Conservation (phyloP, 164 flowering plant genomes). For the Warburgia ugandensis region DNA sequence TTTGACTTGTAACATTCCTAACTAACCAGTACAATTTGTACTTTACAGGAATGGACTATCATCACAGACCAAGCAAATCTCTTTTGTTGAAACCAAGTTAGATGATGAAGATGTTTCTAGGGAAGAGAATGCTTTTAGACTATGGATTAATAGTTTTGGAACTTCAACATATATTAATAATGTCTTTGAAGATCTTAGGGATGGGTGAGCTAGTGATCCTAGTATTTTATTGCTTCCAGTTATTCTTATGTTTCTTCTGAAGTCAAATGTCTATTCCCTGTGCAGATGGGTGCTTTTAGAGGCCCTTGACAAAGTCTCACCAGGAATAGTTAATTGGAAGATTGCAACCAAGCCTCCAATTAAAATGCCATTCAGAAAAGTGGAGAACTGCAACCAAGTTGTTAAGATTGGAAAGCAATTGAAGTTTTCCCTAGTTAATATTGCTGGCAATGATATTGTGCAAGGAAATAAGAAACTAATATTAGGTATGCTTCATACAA, state of each 20-base stretch:
- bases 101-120: conserved; percentile 71
- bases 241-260: too few relatives aligned
- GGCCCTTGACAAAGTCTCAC: conserved; percentile 80
- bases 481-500: conserved; percentile 48
- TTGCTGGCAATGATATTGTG: conserved; percentile 92
- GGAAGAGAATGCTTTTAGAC: conserved; percentile 78
- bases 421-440: conserved; percentile 81
- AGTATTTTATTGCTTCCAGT: too few relatives aligned
- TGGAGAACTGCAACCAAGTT: conserved; percentile 92
- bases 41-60: conserved; percentile 78
- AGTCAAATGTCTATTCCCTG: too few relatives aligned
- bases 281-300: conserved; percentile 85
- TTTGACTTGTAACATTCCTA: not conserved
- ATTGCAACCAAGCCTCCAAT: conserved; percentile 83
- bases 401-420: conserved; percentile 81
- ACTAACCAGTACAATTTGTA: conserved; percentile 2
- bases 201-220: conserved; percentile 51
- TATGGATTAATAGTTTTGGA: conserved; percentile 90
- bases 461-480: conserved; percentile 90
- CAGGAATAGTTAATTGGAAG: conserved; percentile 92
- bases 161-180: conserved; percentile 57
- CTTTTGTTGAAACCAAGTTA: conserved; percentile 48
- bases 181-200: conserved; percentile 77
- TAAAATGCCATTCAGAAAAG: conserved; percentile 87
- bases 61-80: conserved; percentile 58